These are phyloP conservation scores for Lipomyces oligophaga DNA, from an alignment of 805 yeast species.

Conservation along the genomic window DNA sequence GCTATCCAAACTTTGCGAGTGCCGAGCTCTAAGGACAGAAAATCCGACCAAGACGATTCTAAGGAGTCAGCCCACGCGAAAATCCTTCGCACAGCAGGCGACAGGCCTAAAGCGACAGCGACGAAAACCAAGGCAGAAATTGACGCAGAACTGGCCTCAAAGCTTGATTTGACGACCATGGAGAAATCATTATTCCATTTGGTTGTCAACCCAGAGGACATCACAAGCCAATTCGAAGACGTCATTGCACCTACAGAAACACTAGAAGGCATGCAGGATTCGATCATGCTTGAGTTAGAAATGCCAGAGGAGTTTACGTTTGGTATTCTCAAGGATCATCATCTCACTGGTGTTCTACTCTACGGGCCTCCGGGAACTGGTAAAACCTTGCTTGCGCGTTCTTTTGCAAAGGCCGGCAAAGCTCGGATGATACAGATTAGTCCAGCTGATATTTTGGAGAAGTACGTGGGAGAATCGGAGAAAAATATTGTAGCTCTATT, in stretches of 20 bases:
- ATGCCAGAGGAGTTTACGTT: constrained; percentile 27
- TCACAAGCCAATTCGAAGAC: constrained; percentile 11
- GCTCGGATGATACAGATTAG: constrained; percentile 96
- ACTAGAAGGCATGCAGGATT: constrained; percentile 19
- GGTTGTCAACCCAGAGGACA: constrained; percentile 20
- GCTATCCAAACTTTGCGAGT: constrained; percentile 8
- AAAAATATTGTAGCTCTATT: constrained; percentile 95
- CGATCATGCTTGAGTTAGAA: constrained; percentile 15
- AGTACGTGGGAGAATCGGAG: constrained; percentile 96
- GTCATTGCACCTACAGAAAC: constrained; percentile 21
- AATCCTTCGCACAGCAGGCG: background rate
- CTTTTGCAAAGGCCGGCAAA: constrained; percentile 97
- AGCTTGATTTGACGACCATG: constrained; percentile 15
- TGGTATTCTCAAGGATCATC: constrained; percentile 23
- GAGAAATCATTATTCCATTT: constrained; percentile 14
- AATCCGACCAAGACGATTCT: background rate
- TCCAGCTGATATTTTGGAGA: constrained; percentile 97
- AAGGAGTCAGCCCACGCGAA: background rate
- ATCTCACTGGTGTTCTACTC: constrained; percentile 82
- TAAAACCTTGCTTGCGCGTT: constrained; percentile 90
- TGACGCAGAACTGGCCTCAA: too few species aligned
- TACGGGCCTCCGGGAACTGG: constrained; percentile 99
- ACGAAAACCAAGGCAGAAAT: too few species aligned
- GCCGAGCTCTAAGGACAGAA: too few species aligned
- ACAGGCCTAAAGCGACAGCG: too few species aligned